phyloP scores from a whole-genome alignment of 352 stramenopile genomes.

The Globisporangium sylvaticum region DNA sequence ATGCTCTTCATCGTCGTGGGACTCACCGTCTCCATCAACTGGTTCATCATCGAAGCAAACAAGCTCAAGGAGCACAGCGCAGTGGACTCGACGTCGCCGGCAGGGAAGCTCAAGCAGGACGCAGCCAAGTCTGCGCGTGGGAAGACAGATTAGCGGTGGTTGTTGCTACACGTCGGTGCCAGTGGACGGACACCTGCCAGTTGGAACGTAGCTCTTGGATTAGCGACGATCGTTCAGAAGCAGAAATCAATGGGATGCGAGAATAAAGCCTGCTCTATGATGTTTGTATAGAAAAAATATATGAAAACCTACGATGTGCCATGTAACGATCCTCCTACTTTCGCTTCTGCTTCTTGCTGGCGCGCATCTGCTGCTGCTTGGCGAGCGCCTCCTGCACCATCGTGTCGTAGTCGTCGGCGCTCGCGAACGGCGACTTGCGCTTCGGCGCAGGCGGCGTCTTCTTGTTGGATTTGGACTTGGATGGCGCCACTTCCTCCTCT shows the following conservation, averaged over 20 bases:
- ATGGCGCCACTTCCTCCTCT: slow-evolving; percentile 25
- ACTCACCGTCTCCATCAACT: slow-evolving; percentile 82
- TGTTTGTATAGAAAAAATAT: background rate
- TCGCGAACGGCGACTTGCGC: slow-evolving; percentile 71
- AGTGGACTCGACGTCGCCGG: background rate
- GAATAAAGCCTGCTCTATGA: background rate
- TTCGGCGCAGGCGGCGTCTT: slow-evolving; percentile 46
- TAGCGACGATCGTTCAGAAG: background rate
- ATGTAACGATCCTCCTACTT: slow-evolving; percentile 1
- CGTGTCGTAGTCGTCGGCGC: slow-evolving; percentile 69
- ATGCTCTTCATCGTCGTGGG: slow-evolving; percentile 82
- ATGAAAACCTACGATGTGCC: background rate
- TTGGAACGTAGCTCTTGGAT: too few species aligned
- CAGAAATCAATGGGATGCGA: background rate
- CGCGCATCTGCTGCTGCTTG: slow-evolving; percentile 39
- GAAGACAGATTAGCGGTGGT: slow-evolving; percentile 50
- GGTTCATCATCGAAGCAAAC: slow-evolving; percentile 81
- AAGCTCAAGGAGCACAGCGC: slow-evolving; percentile 44
- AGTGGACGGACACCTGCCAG: too few species aligned
- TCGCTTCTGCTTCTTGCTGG: slow-evolving; percentile 43
- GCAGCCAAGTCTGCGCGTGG: slow-evolving; percentile 18
- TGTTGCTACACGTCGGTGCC: background rate
- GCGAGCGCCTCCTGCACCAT: slow-evolving; percentile 62
- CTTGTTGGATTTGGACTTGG: slow-evolving; percentile 45
- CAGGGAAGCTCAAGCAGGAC: slow-evolving; percentile 12